Evolutionary conservation across 2,329 filamentous ascomycete genomes (phyloP), one percentile per base, ranked within the genome.

Genomic region (Fusarium floridanum): DNA sequence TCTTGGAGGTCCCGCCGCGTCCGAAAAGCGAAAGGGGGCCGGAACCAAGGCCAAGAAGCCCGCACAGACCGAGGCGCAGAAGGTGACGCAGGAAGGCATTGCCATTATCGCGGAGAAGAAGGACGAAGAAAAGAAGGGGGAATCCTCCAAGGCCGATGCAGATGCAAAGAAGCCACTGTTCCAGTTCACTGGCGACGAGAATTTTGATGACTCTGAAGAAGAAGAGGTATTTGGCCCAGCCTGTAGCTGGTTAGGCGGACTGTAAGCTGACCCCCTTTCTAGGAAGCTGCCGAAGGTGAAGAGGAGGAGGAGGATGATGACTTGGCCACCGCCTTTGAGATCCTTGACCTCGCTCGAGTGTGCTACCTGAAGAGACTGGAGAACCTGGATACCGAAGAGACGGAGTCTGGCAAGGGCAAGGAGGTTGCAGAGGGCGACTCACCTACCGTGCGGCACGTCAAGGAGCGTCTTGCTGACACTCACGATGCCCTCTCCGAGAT

Each of bases 401-500:
- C 83, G 37, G 78, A 83, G 60, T 79, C 83, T 56, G 81, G 81
- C 68, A 86, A 86, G 66, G 84, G 82, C 66, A 87, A 88, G 68
- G 84, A 86, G 68, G 80, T 79, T 39, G 80, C 80, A 17, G 79
- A 83, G 39, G 81, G 81, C 24, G 85, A 87, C 62, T 83, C 83
- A 9, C 83, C 84, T 45, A 77, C 81, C 3, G 74, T 86, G 50
- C 84, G 88, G 74, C 91, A 93, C 70, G 87, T 95, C 80, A 95
- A 95, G 83, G 94, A 97, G 83, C 91, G 95, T 66, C 89, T 98
- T 37, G 95, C 95, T 70, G 97, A 99, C 81, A 97, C 95, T 10
- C 95, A 98, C 82, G 95, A 98, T 81, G 89, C 98, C 66, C 93
- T 98, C 72, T 94, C 95, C 11, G 97, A 99, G 84, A 98, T 99